phyloP scores from a whole-genome alignment of 306 rosid genomes.

The Cercis canadensis region DNA sequence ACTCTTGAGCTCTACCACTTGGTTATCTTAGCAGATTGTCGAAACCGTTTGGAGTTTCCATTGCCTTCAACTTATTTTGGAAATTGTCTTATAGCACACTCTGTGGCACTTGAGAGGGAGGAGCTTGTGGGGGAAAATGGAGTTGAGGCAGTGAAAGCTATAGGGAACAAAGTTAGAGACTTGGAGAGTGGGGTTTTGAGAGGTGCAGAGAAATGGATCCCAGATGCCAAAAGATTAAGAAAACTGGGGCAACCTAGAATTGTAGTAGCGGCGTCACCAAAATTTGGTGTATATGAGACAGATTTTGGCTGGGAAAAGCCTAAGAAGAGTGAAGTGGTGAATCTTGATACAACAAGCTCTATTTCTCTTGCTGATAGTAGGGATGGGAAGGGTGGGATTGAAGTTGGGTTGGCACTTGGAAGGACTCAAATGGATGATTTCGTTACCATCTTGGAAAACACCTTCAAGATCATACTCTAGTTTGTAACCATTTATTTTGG shows the following conservation, averaged over 20 bases:
- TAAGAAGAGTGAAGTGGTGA: conserved; percentile 31
- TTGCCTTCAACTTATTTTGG: conserved; percentile 39
- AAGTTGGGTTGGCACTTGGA: conserved; percentile 26
- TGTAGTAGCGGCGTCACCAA: conserved; percentile 32
- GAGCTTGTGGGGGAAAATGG: conserved; percentile 8
- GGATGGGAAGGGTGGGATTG: conserved; percentile 28
- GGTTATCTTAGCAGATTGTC: not conserved
- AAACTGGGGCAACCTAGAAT: not conserved
- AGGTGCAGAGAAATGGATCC: conserved; percentile 31
- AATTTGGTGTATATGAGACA: conserved; percentile 15
- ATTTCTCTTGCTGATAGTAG: conserved; percentile 29
- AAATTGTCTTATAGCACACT: not conserved
- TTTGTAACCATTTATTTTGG: too few relatives aligned
- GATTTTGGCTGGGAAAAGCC: conserved; percentile 45
- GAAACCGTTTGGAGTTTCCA: not conserved
- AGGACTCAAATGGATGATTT: not conserved
- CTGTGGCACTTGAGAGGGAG: not conserved
- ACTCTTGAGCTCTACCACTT: not conserved
- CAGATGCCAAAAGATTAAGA: not conserved
- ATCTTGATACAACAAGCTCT: not conserved
- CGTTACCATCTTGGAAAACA: too few relatives aligned
- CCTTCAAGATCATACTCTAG: too few relatives aligned
- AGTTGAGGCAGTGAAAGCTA: conserved; percentile 1
- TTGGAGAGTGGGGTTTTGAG: not conserved
- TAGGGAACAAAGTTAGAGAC: conserved; percentile 16